Evolutionary conservation across 2,329 filamentous ascomycete species (phyloP), one percentile per base, ranked within the genome.

Genomic region (Talaromyces sp.): DNA sequence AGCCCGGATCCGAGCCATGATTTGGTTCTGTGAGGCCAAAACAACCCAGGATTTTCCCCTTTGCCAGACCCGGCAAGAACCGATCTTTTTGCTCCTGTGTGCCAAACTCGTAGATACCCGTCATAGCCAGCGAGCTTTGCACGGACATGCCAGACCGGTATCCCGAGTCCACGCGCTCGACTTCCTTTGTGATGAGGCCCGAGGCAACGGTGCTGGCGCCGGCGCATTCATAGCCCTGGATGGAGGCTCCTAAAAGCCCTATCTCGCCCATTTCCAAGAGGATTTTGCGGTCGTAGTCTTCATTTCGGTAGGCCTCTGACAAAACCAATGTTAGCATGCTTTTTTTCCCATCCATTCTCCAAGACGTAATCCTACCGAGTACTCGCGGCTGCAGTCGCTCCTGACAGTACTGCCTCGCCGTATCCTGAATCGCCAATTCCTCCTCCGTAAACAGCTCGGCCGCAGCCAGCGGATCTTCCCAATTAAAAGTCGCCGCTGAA

Each of bases 131-230:
- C 0, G 92, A 95, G 63, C 90, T 93, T 75, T 96, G 92, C 22
- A 96, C 93, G 7, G 91, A 96, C 89, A 96, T 96, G 66, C 90
- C 92, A 55, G 91, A 96, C 62, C 93, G 86, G 77, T 96, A 96
- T 55, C 92, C 93, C 63, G 91, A 95, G 73, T 96, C 92, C 30
- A 96, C 91, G 61, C 92, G 85, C 77, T 96, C 92, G 19, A 96
- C 91, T 65, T 93, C 92, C 72, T 92, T 86, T 22, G 91, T 96
- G 75, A 96, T 96, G 65, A 96, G 80, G 25, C 92, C 92, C n/a
- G 89, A 89, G 9, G 92, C 92, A 53, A 96, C 91, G 59, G 88
- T 93, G 65, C 90, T 93, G 28, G 91, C 90, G 59, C 92, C 92
- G 4, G 92, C 92, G 74, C 93, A 96, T 32, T 87, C 92, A 70